Percentiles rank a stretch among this genome's conserved stretches.
Conservation (phyloP, 768 basidiomycete species). For the Lactarius quietus region DNA sequence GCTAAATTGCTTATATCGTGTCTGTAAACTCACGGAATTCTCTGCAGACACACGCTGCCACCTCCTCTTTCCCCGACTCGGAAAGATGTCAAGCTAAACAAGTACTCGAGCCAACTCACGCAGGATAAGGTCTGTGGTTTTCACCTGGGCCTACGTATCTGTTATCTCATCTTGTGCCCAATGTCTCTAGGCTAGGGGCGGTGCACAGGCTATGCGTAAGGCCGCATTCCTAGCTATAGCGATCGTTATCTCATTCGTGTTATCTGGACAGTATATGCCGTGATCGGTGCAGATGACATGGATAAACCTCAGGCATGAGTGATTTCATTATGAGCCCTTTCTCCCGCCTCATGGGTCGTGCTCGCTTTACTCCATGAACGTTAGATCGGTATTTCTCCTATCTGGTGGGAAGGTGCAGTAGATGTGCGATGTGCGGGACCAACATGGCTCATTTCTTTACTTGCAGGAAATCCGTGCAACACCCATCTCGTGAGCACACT, state of each 20-base stretch:
- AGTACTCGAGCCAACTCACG: constrained; percentile 67
- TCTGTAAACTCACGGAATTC: not conserved
- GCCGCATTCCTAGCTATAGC: constrained; percentile 7
- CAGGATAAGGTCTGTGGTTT: constrained; percentile 60
- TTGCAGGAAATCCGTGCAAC: constrained; percentile 80
- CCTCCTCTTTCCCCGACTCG: constrained; percentile 32
- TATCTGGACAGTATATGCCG: constrained; percentile 60
- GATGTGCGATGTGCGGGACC: not conserved
- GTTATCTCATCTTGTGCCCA: not conserved
- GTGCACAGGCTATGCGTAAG: constrained; percentile 85
- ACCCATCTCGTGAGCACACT: constrained; percentile 59
- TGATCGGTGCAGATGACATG: constrained; percentile 75
- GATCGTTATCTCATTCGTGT: not conserved
- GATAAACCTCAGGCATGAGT: constrained; percentile 71
- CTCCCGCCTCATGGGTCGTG: not conserved
- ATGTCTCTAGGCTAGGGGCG: constrained; percentile 51
- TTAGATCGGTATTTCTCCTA: constrained; percentile 82
- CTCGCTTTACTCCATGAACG: constrained; percentile 17
- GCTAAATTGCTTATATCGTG: not conserved
- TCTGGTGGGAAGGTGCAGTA: constrained; percentile 87
- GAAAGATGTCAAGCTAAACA: constrained; percentile 58
- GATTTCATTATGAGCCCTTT: not conserved
- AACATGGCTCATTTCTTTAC: constrained; percentile 9
- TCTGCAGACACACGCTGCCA: constrained; percentile 41
- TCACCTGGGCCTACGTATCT: no score